Base-by-base conservation (phyloP, 306 rosid genomes). In the Calophaca sinica region DNA sequence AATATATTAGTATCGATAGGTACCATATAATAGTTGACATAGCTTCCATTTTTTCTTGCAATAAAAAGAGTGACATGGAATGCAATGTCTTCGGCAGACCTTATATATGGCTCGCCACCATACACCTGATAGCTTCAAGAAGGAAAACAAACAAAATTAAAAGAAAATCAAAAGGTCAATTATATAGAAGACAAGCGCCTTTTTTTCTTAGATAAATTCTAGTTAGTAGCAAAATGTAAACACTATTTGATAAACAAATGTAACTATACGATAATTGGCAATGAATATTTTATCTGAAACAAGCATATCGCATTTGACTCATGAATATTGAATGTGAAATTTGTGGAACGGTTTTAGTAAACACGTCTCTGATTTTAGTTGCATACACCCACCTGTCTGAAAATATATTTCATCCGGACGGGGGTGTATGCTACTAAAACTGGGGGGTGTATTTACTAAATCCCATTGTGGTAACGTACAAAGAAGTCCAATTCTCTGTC, bases 1-100 rank as follows among this genome's bases (percentile, higher is more conserved):
- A 60, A 61, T 53, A 20, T 15, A 12, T 36, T 26, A 52, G 76
- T n/a, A 29, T 26, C 7, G n/a, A 48, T 42, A 2, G 9, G 3
- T 84, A 89, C 94, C 97, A 92, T 92, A 76, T 92, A 89, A 57
- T 92, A 92, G 73, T 92, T 92, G 52, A 92, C 75, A 59, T 81
- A 92, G 86, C 87, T 88, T 74, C 97, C 93, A 63, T 92, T 88
- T 79, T 68, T 68, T 39, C 85, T 86, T 68, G 97, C 96, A 74
- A 89, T 80, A 62, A 92, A 92, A 63, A 89, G 90, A 2, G 88
- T 78, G 54, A 77, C 91, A 29, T 85, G 89, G 72, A 82, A 92
- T 79, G 96, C 93, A 48, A 92, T 89, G 73, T 92, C 89, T 82
- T 92, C 83, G 0, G 91, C 93, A 15, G 93, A 84, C 77, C 97